Base-by-base conservation (phyloP, 768 basidiomycete species). In the Mycena haematopus region DNA sequence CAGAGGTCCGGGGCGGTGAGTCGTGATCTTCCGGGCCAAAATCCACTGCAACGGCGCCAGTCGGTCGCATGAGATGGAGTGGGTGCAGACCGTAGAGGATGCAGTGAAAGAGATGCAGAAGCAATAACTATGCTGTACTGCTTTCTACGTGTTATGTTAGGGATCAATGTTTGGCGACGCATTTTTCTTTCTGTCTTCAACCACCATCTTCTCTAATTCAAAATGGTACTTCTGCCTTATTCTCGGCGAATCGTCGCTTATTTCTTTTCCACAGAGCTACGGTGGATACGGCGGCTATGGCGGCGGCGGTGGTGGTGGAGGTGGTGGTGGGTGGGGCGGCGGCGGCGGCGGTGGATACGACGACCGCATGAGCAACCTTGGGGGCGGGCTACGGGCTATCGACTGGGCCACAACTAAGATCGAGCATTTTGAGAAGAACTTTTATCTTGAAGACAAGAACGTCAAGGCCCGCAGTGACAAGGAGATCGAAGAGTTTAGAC, bases 391-490 rank as follows among this genome's bases (percentile, higher is more conserved):
- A 56, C 87, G 88, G 64, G 82, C 82, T 54, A 88, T 97, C 58
- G 93, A 99, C 78, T 99, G 97, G 97, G 74, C 80, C 56, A 76
- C 76, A 44, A 81, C 86, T 49, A 87, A 87, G 63, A 79, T 97
- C 59, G 84, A 88, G 70, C 89, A 85, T 69, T 99, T 99, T 68
- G 96, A 99, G 78, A 99, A 99, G 81, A 98, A 99, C 81, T 99
- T 96, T 68, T 96, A 96, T 69, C 81, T 89, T 49, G 95, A 99
- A 75, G 93, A 98, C 76, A 89, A 91, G 72, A 85, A 88, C 29
- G 92, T 99, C 46, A 76, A 87, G 21, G 79, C 83, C 33, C 89
- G 90, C 65, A 86, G 82, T 56, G 95, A 98, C 17, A 82, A 87
- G 52, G 96, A 99, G 71, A 84, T 98, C 58, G 91, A 93, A 58